phyloP scores from a whole-genome alignment of 1,284 basidiomycete genomes.

The Lentinus polychrous region DNA sequence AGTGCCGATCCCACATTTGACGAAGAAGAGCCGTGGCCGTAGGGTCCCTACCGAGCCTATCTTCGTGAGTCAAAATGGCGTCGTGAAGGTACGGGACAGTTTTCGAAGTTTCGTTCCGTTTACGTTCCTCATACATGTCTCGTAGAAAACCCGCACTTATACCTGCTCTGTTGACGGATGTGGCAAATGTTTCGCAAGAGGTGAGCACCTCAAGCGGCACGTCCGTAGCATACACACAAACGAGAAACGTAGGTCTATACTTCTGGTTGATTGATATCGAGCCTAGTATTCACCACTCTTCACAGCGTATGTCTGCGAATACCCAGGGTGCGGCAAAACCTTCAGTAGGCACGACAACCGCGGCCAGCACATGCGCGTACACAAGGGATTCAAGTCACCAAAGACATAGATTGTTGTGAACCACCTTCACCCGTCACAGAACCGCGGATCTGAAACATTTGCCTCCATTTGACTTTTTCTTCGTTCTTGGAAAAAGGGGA shows the following conservation, averaged over 20 bases:
- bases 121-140: slow-evolving; percentile 2
- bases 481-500: no score
- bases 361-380: slow-evolving; percentile 72
- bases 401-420: not conserved
- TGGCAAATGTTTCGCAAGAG: slow-evolving; percentile 72
- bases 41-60: slow-evolving; percentile 54
- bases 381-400: slow-evolving; percentile 21
- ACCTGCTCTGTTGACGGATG: slow-evolving; percentile 69
- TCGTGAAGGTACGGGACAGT: slow-evolving; percentile 22
- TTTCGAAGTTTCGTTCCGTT: not conserved
- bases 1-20: slow-evolving; percentile 64
- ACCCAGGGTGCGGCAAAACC: slow-evolving; percentile 71
- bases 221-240: slow-evolving; percentile 74
- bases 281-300: slow-evolving; percentile 3
- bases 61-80: slow-evolving; percentile 31
- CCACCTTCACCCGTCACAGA: not conserved
- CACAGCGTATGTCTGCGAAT: slow-evolving; percentile 70
- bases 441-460: no score
- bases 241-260: slow-evolving; percentile 62
- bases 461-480: no score
- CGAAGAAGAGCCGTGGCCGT: slow-evolving; percentile 66
- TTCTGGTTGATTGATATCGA: slow-evolving; percentile 6
- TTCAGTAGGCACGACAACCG: slow-evolving; percentile 86
- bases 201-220: slow-evolving; percentile 77
- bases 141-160: slow-evolving; percentile 49